Base-by-base conservation (phyloP, 1,139 yeast species). In the Taphrina deformans region DNA sequence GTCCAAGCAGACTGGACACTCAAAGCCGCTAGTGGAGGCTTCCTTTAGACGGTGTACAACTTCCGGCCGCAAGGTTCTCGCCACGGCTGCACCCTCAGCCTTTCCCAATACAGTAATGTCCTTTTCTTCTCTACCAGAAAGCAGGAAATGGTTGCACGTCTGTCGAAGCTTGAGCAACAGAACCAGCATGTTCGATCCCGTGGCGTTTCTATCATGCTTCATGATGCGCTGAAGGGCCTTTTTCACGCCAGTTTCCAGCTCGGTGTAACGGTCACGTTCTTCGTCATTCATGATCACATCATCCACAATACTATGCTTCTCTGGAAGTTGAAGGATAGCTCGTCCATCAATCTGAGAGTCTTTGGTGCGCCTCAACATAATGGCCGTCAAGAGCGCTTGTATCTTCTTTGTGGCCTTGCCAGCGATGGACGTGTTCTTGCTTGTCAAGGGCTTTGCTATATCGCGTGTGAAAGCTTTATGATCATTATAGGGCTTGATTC, bases 201-300 rank as follows among this genome's bases (percentile, higher is more conserved):
- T 53, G 35, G 46, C 31, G 12, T 24, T 38, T 14, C 40, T 53
- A 14, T 75, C 73, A 0, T 75, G 71, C n/a, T 74, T 71, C 72
- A 87, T 74, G 69, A 85, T 77, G 67, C 76, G 79, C 68, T 79
- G 78, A 52, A 93, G 98, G 74, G 85, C 91, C 67, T 89, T 87
- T 65, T 81, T 81, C 78, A 91, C 93, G 71, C 87, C 87, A 55
- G 95, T 83, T 76, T 91, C 95, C 65, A 93, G 81, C 63, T 96
- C 88, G 66, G 88, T 85, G 74, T 93, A 93, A 59, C 93, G 79
- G 75, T 93, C 99, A 73, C 88, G 89, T 72, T 93, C 99, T 73
- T 93, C 98, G 59, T 86, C 82, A 67, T 98, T 80, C 65, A 93
- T 86, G 69, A 89, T 96, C 46, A 91, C 96, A 55, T 77, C 77